Evolutionary conservation across 1,284 basidiomycete genomes (phyloP).

Genomic region (Tylopilus sp.): DNA sequence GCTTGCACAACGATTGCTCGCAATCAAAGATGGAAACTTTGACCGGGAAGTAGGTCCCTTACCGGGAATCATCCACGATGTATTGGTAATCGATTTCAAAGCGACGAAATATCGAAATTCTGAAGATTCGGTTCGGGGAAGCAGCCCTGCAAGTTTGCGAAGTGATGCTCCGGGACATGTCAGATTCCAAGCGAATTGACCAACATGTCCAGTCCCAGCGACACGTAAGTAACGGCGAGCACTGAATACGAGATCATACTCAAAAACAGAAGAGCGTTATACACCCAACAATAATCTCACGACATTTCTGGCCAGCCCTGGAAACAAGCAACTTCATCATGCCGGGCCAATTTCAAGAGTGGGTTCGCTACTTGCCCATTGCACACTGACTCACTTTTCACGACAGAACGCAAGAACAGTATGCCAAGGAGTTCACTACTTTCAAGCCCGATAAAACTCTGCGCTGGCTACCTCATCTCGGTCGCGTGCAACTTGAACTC

Average conservation of each 20-base stretch:
- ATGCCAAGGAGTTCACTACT: constrained; percentile 68
- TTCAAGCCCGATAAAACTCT: constrained; percentile 91
- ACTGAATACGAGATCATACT: constrained; percentile 1
- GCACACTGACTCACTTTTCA: constrained; percentile 6
- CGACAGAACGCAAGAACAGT: constrained; percentile 66
- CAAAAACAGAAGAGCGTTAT: constrained; percentile 41
- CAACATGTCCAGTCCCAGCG: constrained; percentile 76
- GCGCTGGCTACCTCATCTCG: constrained; percentile 82
- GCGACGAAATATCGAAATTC: constrained; percentile 87
- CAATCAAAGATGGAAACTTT: constrained; percentile 73
- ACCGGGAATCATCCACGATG: neutral
- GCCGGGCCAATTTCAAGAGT: constrained; percentile 81
- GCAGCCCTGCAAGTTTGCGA: constrained; percentile 88
- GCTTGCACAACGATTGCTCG: constrained; percentile 78
- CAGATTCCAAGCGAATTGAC: constrained; percentile 86
- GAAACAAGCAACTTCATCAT: constrained; percentile 71
- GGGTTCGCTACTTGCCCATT: constrained; percentile 25
- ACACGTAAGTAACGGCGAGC: constrained; percentile 41
- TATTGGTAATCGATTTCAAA: constrained; percentile 32
- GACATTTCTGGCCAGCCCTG: constrained; percentile 89
- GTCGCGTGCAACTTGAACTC: constrained; percentile 74
- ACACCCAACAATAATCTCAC: constrained; percentile 86
- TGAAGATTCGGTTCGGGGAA: constrained; percentile 93
- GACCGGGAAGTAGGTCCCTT: constrained; percentile 70
- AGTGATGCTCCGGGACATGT: constrained; percentile 95